Conservation (phyloP, 2,329 filamentous ascomycete genomes). For the Curvularia lunata region DNA sequence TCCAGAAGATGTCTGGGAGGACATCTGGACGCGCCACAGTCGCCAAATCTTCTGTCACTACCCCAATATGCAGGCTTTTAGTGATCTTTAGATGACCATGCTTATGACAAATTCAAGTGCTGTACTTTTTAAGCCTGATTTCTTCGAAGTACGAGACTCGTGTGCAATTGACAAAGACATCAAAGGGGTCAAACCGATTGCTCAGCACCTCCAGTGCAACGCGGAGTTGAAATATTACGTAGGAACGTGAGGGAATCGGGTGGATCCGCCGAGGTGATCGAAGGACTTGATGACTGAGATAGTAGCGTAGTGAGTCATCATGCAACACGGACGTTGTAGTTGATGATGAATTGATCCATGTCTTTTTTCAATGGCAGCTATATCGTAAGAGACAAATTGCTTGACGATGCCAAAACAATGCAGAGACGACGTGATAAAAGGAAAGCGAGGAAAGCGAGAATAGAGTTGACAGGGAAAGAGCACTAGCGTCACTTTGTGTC, state of each 20-base stretch:
- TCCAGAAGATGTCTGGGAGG: slow-evolving; percentile 55
- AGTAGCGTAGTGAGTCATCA: slow-evolving; percentile 25
- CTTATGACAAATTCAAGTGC: slow-evolving; percentile 49
- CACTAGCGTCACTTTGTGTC: too few relatives aligned
- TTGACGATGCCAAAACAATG: background rate
- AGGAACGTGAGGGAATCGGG: slow-evolving; percentile 59
- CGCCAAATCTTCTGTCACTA: slow-evolving; percentile 59
- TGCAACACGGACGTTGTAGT: background rate
- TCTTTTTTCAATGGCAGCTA: background rate
- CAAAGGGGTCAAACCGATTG: slow-evolving; percentile 53
- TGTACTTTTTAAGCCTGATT: slow-evolving; percentile 55
- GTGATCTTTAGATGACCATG: slow-evolving; percentile 53
- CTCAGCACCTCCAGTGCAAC: slow-evolving; percentile 43
- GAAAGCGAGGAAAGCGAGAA: too few relatives aligned
- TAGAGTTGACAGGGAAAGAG: too few relatives aligned
- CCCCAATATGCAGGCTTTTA: slow-evolving; percentile 54
- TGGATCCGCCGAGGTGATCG: slow-evolving; percentile 58
- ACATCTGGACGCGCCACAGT: slow-evolving; percentile 56
- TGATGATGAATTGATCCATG: background rate
- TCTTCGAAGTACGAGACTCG: slow-evolving; percentile 55
- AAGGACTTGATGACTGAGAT: slow-evolving; percentile 52
- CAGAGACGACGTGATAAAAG: too few relatives aligned
- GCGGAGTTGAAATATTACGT: slow-evolving; percentile 55
- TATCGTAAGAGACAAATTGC: background rate
- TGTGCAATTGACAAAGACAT: slow-evolving; percentile 51